These are phyloP conservation scores for Inga oerstediana DNA, from an alignment of 306 rosid species.

Conservation along the genomic window DNA sequence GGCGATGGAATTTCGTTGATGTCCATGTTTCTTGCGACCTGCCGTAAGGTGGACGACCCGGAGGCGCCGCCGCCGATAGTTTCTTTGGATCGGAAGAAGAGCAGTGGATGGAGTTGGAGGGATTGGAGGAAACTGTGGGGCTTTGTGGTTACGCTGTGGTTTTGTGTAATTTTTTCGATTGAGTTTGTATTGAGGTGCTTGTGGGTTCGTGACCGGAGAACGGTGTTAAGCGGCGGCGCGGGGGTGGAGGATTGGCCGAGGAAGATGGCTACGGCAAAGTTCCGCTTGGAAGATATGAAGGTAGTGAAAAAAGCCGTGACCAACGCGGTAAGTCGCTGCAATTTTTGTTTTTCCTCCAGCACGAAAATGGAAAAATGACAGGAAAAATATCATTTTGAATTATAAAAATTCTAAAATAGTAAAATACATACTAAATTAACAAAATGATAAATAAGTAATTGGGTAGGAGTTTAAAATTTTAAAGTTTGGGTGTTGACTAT, in stretches of 20 bases:
- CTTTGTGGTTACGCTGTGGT: slow-evolving; percentile 36
- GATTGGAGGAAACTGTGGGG: slow-evolving; percentile 17
- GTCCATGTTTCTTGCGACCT: slow-evolving; percentile 70
- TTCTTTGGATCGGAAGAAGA: slow-evolving; percentile 4
- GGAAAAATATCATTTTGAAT: too few species aligned
- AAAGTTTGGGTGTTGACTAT: rapidly evolving
- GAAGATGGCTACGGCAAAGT: slow-evolving; percentile 69
- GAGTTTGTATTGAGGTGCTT: slow-evolving; percentile 47
- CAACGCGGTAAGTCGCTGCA: slow-evolving; percentile 44
- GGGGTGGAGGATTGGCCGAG: slow-evolving; percentile 95
- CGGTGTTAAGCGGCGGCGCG: slow-evolving; percentile 66
- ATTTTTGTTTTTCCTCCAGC: background rate
- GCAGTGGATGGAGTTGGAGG: background rate
- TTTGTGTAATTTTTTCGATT: slow-evolving; percentile 49
- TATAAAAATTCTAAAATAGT: too few species aligned
- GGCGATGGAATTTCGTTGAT: slow-evolving; percentile 89
- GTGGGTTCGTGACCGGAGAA: slow-evolving; percentile 65
- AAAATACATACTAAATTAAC: too few species aligned
- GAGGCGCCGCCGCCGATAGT: slow-evolving; percentile 42
- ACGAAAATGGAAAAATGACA: background rate
- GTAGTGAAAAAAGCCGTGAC: slow-evolving; percentile 57
- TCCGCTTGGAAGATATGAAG: slow-evolving; percentile 71
- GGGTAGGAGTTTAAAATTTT: too few species aligned
- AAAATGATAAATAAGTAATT: too few species aligned
- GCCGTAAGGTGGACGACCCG: slow-evolving; percentile 49